phyloP scores from a whole-genome alignment of 768 basidiomycete genomes.

The Gymnopilus dilepis region DNA sequence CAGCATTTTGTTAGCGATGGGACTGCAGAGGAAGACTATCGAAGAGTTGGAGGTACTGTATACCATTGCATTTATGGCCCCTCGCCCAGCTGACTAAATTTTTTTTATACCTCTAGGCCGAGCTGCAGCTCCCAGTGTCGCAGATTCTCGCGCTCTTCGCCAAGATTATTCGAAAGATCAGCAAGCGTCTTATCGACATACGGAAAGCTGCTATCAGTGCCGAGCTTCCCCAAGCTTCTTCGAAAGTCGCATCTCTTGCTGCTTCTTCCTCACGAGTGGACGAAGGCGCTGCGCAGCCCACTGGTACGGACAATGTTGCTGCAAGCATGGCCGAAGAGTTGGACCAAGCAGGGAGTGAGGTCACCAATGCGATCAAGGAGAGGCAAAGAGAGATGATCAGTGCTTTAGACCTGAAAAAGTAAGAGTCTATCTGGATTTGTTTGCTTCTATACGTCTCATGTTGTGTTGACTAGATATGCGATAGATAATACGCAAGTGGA shows the following conservation, averaged over 20 bases:
- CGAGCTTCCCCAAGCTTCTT: slow-evolving; percentile 54
- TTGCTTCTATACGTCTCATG: slow-evolving; percentile 11
- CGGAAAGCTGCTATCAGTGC: slow-evolving; percentile 80
- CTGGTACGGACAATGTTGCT: slow-evolving; percentile 41
- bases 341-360: slow-evolving; percentile 78
- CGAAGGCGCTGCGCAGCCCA: neutral
- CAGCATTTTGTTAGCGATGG: slow-evolving; percentile 87
- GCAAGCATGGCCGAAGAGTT: slow-evolving; percentile 67
- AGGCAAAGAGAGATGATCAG: slow-evolving; percentile 89
- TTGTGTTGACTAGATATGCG: slow-evolving; percentile 56
- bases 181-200: slow-evolving; percentile 73
- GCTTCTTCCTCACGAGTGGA: slow-evolving; percentile 17
- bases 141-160: slow-evolving; percentile 91
- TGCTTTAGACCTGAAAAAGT: slow-evolving; percentile 88
- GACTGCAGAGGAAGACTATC: slow-evolving; percentile 86
- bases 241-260: slow-evolving; percentile 26
- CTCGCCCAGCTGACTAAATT: neutral
- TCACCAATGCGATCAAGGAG: slow-evolving; percentile 66
- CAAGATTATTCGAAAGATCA: slow-evolving; percentile 88
- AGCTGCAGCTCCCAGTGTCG: slow-evolving; percentile 83
- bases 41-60: slow-evolving; percentile 83
- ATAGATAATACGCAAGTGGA: slow-evolving; percentile 75
- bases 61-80: neutral
- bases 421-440: slow-evolving; percentile 36
- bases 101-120: slow-evolving; percentile 49